A percentile compares a stretch with the other conserved stretches of the same genome.
Evolutionary conservation across 2,329 filamentous ascomycete genomes (phyloP).

Genomic region (Escovopsis sp.): DNA sequence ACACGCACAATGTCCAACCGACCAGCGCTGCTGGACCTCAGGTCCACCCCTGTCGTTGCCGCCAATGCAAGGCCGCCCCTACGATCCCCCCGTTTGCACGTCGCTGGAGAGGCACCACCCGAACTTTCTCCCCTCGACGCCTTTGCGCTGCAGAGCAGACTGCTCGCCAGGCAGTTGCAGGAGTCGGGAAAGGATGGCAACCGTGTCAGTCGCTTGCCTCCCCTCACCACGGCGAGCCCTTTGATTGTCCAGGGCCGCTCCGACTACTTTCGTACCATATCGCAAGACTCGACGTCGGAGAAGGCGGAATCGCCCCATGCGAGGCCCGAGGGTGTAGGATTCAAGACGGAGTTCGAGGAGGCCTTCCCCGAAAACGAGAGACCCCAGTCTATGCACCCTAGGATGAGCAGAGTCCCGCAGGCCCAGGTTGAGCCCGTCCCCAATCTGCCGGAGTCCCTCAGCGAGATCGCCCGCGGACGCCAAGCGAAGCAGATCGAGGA

Average conservation of each 20-base stretch:
- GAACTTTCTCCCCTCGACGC: constrained; percentile 90
- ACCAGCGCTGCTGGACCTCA: constrained; percentile 44
- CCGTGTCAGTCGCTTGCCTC: constrained; percentile 73
- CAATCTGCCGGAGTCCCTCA: constrained; percentile 25
- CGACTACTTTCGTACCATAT: constrained; percentile 67
- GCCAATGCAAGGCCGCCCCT: constrained; percentile 35
- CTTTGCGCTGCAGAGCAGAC: constrained; percentile 79
- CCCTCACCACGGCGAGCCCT: constrained; percentile 69
- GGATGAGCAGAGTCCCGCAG: constrained; percentile 49
- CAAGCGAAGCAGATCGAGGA: constrained; percentile 25
- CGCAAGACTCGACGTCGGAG: constrained; percentile 44
- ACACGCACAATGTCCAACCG: constrained; percentile 34
- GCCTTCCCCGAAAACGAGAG: constrained; percentile 36
- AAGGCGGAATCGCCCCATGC: constrained; percentile 15
- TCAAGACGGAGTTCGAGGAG: constrained; percentile 44
- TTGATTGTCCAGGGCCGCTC: constrained; percentile 60
- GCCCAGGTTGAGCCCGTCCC: constrained; percentile 35
- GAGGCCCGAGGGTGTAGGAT: constrained; percentile 22
- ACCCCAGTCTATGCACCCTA: constrained; percentile 61
- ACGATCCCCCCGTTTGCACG: constrained; percentile 59
- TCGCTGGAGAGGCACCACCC: constrained; percentile 70
- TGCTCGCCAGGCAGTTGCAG: constrained; percentile 77
- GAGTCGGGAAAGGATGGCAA: constrained; percentile 59
- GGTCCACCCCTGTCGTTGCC: constrained; percentile 40
- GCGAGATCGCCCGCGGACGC: constrained; percentile 27